Evolutionary conservation across 2,329 filamentous ascomycete species (phyloP), one percentile per base, ranked within the genome.

Genomic region (Coccinonectria pachysandricola): DNA sequence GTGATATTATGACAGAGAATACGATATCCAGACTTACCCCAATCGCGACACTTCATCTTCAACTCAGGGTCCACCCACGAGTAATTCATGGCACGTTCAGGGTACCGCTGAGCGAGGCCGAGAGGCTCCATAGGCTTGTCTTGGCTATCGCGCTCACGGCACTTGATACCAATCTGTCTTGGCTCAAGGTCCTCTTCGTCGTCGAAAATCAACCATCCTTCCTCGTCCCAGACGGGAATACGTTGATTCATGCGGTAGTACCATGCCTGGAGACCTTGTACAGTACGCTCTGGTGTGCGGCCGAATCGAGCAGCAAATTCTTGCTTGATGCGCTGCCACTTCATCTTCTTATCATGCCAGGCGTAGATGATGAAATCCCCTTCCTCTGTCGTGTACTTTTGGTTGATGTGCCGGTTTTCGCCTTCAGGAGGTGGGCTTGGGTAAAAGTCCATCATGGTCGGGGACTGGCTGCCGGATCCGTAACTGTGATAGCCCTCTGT

Each of bases 61-160:
- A 57, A 36, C 23, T 58, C 52, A 3, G 44, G 27, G 6, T 56
- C 48, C 9, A 66, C 57, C 63, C 63, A 67, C 4, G 43, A 26
- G 38, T 66, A 67, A 18, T 52, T 45, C 19, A 65, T 47, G 6
- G 62, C 62, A 13, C 60, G 53, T 30, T 66, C 62, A 2, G 64
- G 64, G 30, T 60, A 66, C n/a, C 64, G 51, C 27, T 58, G 55
- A 1, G 50, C 54, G 8, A 59, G 43, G 2, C 55, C 55, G 13
- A 58, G 40, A 2, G 52, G 52, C 29, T 56, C 50, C 41, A 46
- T 46, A 11, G 53, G 51, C 31, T 51, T 53, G 34, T 51, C 51
- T 23, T 53, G 51, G 26, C 40, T 49, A 23, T 58, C 54, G 15
- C 50, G 45, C 29, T 58, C 54, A 2, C 55, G 52, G 27, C 54